Evolutionary conservation across 179 eudicot genomes (phyloP).

Genomic region (Drosera spatulata): DNA sequence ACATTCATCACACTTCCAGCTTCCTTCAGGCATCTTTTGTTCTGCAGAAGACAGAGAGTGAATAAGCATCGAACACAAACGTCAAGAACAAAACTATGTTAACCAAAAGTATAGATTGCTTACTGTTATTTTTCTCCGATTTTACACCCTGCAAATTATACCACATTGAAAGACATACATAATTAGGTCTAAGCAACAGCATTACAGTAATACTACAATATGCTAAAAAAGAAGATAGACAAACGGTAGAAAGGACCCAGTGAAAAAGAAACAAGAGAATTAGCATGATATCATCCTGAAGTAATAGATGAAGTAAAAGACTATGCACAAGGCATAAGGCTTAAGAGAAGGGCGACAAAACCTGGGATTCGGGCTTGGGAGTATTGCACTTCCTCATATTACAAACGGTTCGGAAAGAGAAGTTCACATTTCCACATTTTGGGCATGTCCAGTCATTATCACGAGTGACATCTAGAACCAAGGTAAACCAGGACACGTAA

Average conservation of each 20-base stretch:
- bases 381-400: constrained; percentile 98
- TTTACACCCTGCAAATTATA: constrained; percentile 41
- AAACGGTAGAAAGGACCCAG: background rate
- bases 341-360: constrained; percentile 8
- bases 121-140: constrained; percentile 53
- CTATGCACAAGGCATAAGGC: too few species aligned
- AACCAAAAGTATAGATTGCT: constrained; percentile 11
- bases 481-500: constrained; percentile 2
- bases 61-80: constrained; percentile 1
- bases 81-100: background rate
- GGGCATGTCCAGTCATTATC: constrained; percentile 97
- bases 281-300: too few species aligned
- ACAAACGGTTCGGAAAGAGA: constrained; percentile 86
- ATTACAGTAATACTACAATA: background rate
- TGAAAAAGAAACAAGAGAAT: background rate
- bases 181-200: background rate
- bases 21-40: constrained; percentile 93
- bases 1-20: constrained; percentile 96
- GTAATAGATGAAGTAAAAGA: too few species aligned
- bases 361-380: constrained; percentile 96
- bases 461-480: constrained; percentile 51
- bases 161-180: background rate
- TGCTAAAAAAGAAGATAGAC: background rate
- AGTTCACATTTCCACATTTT: constrained; percentile 93
- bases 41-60: constrained; percentile 23